Percentiles rank a stretch among this genome's conserved stretches.
phyloP scores from a whole-genome alignment of 345 rosid species.

The Euphorbia peplus region DNA sequence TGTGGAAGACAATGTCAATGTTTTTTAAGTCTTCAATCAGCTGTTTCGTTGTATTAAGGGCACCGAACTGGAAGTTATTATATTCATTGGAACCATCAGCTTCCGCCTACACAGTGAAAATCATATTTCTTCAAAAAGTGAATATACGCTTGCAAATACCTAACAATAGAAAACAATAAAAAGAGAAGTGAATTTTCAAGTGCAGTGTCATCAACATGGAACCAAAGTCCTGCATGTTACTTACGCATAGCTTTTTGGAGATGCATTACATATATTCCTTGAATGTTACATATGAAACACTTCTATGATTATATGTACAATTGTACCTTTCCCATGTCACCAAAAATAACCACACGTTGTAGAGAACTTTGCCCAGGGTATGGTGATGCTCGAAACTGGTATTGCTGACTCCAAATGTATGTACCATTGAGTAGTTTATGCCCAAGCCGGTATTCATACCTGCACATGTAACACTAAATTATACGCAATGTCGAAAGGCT shows the following conservation, averaged over 20 bases:
- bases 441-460: constrained; percentile 63
- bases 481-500: neutral
- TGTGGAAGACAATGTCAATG: constrained; percentile 59
- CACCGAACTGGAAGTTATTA: constrained; percentile 44
- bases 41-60: constrained; percentile 63
- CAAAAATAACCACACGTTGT: constrained; percentile 64
- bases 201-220: neutral
- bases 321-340: constrained; percentile 84
- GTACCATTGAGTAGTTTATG: constrained; percentile 47
- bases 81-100: constrained; percentile 62
- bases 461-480: constrained; percentile 17
- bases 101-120: constrained; percentile 43
- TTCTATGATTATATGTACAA: neutral
- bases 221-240: neutral
- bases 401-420: constrained; percentile 56
- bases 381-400: constrained; percentile 63
- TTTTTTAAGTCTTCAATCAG: constrained; percentile 51
- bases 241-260: neutral
- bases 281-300: neutral
- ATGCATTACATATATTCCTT: neutral
- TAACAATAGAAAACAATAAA: neutral
- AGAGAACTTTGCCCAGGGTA: constrained; percentile 66
- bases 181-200: neutral
- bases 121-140: constrained; percentile 5
- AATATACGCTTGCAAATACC: neutral